These are phyloP conservation scores for Nannochloropsis salina DNA, from an alignment of 108 stramenopile genomes.

Conservation along the genomic window DNA sequence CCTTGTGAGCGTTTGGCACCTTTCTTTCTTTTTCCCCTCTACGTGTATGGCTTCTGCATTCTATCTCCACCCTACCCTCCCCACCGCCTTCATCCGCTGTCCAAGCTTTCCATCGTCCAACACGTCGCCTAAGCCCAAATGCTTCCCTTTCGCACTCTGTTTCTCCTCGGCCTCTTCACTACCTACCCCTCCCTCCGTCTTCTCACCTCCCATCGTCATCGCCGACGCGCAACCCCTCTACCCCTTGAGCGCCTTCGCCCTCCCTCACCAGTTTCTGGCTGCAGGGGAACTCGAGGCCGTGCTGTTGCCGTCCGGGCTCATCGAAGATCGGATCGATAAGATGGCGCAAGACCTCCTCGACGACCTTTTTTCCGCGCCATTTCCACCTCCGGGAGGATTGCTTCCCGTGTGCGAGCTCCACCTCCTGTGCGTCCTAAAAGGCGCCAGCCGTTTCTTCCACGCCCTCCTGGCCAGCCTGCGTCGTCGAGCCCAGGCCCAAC, in stretches of 20 bases:
- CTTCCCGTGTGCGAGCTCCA: neutral
- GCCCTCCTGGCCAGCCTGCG: neutral
- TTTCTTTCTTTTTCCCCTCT: too few species aligned
- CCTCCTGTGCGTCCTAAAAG: neutral
- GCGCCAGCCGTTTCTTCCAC: neutral
- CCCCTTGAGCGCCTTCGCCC: constrained; percentile 1
- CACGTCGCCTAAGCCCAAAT: too few species aligned
- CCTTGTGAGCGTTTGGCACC: too few species aligned
- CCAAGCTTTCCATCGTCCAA: too few species aligned
- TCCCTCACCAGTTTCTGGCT: neutral
- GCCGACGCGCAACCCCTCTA: neutral
- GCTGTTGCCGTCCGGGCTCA: neutral
- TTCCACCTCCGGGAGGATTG: too few species aligned
- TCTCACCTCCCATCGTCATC: neutral
- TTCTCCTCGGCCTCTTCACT: neutral
- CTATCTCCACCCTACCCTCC: too few species aligned
- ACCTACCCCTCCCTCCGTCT: neutral
- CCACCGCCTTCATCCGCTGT: too few species aligned
- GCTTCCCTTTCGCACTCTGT: too few species aligned
- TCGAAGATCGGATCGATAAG: constrained; percentile 11
- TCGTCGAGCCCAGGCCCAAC: neutral
- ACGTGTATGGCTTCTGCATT: too few species aligned
- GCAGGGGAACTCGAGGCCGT: neutral
- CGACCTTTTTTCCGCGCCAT: neutral
- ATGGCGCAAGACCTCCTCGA: neutral